Percentiles rank a stretch among this genome's conserved stretches.
phyloP scores from a whole-genome alignment of 768 basidiomycete species.

The Amanita muscaria region DNA sequence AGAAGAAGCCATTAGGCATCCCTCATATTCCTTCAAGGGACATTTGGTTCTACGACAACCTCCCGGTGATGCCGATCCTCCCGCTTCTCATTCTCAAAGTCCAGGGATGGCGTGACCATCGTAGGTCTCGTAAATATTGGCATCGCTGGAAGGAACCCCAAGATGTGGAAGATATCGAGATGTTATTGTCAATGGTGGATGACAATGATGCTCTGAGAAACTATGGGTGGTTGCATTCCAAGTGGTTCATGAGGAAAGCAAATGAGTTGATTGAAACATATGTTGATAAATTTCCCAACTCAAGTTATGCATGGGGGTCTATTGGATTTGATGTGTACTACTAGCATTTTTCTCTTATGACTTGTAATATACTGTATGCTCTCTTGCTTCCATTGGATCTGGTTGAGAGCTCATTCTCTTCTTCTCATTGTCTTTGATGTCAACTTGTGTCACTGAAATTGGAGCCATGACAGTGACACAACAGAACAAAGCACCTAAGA shows the following conservation, averaged over 20 bases:
- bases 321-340: slow-evolving; percentile 15
- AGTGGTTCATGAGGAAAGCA: slow-evolving; percentile 20
- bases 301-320: slow-evolving; percentile 13
- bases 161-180: slow-evolving; percentile 33
- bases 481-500: no score
- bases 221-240: slow-evolving; percentile 24
- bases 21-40: slow-evolving; percentile 25
- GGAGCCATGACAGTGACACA: no score
- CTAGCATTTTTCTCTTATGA: no score
- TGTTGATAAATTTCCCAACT: slow-evolving; percentile 14
- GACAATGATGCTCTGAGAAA: slow-evolving; percentile 13
- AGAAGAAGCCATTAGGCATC: slow-evolving; percentile 22
- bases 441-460: slow-evolving; percentile 19
- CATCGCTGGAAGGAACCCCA: slow-evolving; percentile 28
- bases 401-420: no score
- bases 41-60: slow-evolving; percentile 15
- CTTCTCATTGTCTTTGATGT: no score
- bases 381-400: no score
- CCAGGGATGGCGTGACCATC: slow-evolving; percentile 34
- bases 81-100: slow-evolving; percentile 33
- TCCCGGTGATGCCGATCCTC: slow-evolving; percentile 32
- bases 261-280: slow-evolving; percentile 18
- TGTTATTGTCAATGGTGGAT: slow-evolving; percentile 31
- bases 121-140: slow-evolving; percentile 19
- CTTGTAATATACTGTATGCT: no score